These are phyloP conservation scores for Centrapalus pauciflorus DNA, from an alignment of 129 eudicot genomes.

Conservation along the genomic window DNA sequence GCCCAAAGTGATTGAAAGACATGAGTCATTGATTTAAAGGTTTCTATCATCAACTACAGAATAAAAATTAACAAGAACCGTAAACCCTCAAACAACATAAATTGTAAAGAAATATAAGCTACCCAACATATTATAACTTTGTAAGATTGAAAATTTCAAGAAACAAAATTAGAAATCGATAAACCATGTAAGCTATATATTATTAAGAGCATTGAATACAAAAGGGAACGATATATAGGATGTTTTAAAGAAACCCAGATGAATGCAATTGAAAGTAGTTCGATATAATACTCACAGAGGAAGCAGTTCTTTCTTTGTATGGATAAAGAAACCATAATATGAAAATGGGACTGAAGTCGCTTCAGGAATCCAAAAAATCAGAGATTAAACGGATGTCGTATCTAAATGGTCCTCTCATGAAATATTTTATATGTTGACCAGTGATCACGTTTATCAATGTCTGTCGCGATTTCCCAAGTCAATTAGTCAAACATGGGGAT, in stretches of 20 bases:
- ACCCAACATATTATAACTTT: no score
- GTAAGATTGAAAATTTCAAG: no score
- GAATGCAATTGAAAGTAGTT: not conserved
- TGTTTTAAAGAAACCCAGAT: not conserved
- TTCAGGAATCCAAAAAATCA: no score
- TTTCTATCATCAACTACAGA: no score
- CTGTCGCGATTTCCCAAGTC: not conserved
- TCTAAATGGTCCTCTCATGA: not conserved
- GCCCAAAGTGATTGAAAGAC: no score
- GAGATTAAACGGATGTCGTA: not conserved
- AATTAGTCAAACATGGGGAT: not conserved
- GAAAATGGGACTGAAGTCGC: no score
- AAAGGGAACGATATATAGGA: no score
- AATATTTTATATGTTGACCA: not conserved
- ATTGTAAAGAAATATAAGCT: not conserved
- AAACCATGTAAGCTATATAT: no score
- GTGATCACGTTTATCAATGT: not conserved
- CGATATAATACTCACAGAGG: not conserved
- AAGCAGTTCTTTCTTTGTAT: not conserved
- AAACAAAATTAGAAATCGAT: not conserved
- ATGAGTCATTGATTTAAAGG: no score
- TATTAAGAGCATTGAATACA: not conserved
- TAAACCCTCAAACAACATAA: no score
- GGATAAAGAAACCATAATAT: not conserved
- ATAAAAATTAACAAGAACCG: no score